Conservation (phyloP, 371 early-diverging fungal genomes). For the Circinella minor region DNA sequence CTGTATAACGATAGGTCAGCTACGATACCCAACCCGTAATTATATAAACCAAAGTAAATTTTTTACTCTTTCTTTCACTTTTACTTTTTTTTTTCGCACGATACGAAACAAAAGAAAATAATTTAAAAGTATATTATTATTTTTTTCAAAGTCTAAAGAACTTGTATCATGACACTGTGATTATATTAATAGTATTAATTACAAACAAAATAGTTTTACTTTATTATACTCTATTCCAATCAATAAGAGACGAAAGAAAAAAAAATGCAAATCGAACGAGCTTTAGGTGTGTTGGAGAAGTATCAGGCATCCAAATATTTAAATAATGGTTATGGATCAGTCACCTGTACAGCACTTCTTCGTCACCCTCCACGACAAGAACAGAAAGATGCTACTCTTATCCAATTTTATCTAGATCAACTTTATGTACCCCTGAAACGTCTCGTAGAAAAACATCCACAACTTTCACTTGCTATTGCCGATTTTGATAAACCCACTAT, state of each 20-base stretch:
- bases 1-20: no score
- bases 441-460: slow-evolving; percentile 32
- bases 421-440: slow-evolving; percentile 29
- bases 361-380: slow-evolving; percentile 15
- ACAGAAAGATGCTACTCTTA: not conserved
- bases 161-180: no score
- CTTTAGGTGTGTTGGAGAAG: slow-evolving; percentile 43
- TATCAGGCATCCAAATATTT: slow-evolving; percentile 44
- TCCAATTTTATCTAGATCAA: slow-evolving; percentile 21
- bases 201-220: no score
- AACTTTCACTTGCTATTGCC: slow-evolving; percentile 25
- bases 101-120: no score
- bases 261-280: slow-evolving; percentile 6
- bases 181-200: no score
- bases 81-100: no score
- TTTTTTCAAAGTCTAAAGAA: no score
- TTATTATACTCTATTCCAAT: no score
- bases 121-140: no score
- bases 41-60: no score
- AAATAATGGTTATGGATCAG: slow-evolving; percentile 35
- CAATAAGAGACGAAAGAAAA: not conserved
- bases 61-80: no score
- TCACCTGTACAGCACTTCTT: slow-evolving; percentile 29
- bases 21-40: no score
- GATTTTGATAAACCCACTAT: slow-evolving; percentile 21